phyloP scores from a whole-genome alignment of 768 basidiomycete genomes.

The Pleurotus tuber-regium region DNA sequence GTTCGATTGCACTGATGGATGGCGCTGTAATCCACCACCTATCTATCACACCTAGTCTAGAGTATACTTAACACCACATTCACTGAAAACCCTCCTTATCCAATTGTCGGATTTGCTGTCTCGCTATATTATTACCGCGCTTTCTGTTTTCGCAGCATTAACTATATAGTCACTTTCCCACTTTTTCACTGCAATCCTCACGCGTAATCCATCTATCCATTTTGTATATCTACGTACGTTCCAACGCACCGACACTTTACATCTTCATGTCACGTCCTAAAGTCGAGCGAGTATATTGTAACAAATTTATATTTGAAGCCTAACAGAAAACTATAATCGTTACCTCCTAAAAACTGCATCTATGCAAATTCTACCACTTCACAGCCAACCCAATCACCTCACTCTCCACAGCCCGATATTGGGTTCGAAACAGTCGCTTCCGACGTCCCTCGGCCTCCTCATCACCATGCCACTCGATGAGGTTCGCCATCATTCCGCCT shows the following conservation, averaged over 20 bases:
- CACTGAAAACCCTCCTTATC: neutral
- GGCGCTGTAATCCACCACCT: neutral
- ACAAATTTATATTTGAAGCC: neutral
- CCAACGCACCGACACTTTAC: neutral
- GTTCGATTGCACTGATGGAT: neutral
- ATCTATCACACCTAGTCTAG: neutral
- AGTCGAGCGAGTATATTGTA: neutral
- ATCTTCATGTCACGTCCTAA: no score
- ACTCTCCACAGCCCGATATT: conserved; percentile 83
- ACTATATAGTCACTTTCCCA: neutral
- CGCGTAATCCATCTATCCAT: conserved; percentile 1
- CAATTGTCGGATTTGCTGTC: neutral
- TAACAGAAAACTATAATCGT: no score
- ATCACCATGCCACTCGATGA: conserved; percentile 31
- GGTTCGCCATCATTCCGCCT: conserved; percentile 21
- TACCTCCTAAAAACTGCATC: no score
- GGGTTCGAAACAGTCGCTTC: conserved; percentile 63
- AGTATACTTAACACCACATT: neutral
- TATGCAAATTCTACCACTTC: conserved; percentile 49
- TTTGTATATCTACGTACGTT: no score
- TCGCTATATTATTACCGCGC: conserved; percentile 2
- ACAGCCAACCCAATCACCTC: conserved; percentile 77
- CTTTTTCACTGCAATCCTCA: no score
- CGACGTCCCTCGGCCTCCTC: conserved; percentile 41
- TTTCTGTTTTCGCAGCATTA: conserved; percentile 2